Conservation (phyloP, 2,329 filamentous ascomycete genomes). For the Exophiala alcalophila region DNA sequence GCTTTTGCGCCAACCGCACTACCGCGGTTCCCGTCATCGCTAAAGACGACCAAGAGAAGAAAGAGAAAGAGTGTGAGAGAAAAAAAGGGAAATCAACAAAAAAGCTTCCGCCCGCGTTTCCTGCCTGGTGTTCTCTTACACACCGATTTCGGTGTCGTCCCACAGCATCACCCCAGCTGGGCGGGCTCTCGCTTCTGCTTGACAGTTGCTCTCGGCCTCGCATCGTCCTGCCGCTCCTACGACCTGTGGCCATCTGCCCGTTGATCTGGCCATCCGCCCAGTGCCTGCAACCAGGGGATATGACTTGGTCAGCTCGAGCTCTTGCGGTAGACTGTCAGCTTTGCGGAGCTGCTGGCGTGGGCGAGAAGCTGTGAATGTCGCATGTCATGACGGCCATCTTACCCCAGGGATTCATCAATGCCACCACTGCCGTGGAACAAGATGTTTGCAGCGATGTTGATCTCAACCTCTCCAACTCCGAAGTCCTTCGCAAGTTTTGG, state of each 20-base stretch:
- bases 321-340: conserved; percentile 14
- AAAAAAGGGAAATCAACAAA: conserved; percentile 6
- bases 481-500: conserved; percentile 46
- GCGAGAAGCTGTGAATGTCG: conserved; percentile 10
- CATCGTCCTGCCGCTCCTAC: conserved; percentile 1
- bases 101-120: conserved; percentile 2
- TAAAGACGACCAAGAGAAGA: background rate
- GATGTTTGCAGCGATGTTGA: conserved; percentile 8
- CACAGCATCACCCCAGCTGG: conserved; percentile 2
- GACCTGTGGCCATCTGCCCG: background rate
- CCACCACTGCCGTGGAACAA: conserved; percentile 15
- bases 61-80: conserved; percentile 8
- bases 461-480: conserved; percentile 10
- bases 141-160: conserved; percentile 11
- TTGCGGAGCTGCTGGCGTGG: conserved; percentile 15
- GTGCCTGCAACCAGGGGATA: conserved; percentile 12
- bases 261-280: background rate
- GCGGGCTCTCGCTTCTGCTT: conserved; percentile 8
- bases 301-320: conserved; percentile 13
- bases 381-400: conserved; percentile 27
- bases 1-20: background rate
- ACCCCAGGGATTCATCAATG: conserved; percentile 22
- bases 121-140: conserved; percentile 1
- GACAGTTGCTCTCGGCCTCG: background rate
- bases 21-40: conserved; percentile 4